A percentile compares a stretch with the other conserved stretches of the same genome.
These are phyloP conservation scores for Epithele typhae DNA, from an alignment of 768 basidiomycete genomes.

Conservation along the genomic window DNA sequence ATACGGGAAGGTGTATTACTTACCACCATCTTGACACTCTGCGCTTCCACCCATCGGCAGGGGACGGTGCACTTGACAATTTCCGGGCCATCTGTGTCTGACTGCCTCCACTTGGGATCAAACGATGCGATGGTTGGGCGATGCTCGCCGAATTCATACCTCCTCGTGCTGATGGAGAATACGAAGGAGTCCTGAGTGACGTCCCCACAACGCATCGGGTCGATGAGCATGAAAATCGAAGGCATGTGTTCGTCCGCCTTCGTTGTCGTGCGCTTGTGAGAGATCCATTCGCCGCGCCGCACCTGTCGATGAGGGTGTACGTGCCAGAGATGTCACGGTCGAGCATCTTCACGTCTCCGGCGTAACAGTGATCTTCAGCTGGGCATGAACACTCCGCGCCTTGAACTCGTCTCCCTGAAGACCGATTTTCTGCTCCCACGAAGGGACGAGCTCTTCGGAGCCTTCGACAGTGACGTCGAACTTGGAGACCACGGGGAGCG, in stretches of 20 bases:
- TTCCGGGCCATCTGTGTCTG: conserved; percentile 42
- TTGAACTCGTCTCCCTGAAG: conserved; percentile 60
- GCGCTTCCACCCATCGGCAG: conserved; percentile 56
- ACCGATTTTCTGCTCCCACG: conserved; percentile 84
- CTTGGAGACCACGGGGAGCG: conserved; percentile 55
- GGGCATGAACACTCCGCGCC: conserved; percentile 62
- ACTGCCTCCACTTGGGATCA: conserved; percentile 76
- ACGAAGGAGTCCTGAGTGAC: conserved; percentile 77
- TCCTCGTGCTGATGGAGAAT: conserved; percentile 73
- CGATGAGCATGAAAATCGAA: conserved; percentile 77
- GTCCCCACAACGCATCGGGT: conserved; percentile 77
- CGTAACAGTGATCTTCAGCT: conserved; percentile 59
- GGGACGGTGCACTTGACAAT: conserved; percentile 56
- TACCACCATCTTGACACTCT: conserved; percentile 52
- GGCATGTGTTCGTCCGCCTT: conserved; percentile 47
- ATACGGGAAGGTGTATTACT: conserved; percentile 14
- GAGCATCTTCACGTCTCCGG: conserved; percentile 41
- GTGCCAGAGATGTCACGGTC: conserved; percentile 81
- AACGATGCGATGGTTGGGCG: conserved; percentile 75
- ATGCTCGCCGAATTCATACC: conserved; percentile 78
- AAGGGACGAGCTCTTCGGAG: conserved; percentile 58
- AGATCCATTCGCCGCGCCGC: conserved; percentile 83
- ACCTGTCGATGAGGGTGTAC: conserved; percentile 78
- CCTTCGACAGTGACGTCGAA: conserved; percentile 63
- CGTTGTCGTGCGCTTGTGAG: conserved; percentile 61